phyloP scores from a whole-genome alignment of 2,329 filamentous ascomycete species.

The Aspergillus oerlinghausenensis region DNA sequence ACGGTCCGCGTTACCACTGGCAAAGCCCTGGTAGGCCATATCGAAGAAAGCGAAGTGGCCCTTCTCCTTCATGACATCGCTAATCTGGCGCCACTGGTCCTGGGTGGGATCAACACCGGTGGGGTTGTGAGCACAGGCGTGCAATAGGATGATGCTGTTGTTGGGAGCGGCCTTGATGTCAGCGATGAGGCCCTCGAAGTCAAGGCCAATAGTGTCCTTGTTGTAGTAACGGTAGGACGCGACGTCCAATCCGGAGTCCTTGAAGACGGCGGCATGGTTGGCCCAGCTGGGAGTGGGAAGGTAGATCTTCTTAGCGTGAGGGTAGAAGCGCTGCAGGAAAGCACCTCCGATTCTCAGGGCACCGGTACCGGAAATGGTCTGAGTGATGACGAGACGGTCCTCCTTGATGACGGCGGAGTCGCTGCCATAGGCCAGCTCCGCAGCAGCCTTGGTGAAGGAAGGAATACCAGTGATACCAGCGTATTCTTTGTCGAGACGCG shows the following conservation, averaged over 20 bases:
- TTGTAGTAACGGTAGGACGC: conserved; percentile 98
- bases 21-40: conserved; percentile 99
- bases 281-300: conserved; percentile 96
- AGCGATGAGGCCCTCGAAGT: conserved; percentile 88
- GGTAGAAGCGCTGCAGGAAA: conserved; percentile 89
- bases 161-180: conserved; percentile 86
- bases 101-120: conserved; percentile 91
- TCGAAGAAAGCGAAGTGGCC: conserved; percentile 96
- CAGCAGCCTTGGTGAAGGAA: conserved; percentile 88
- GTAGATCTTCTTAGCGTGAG: conserved; percentile 90
- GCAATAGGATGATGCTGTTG: conserved; percentile 85
- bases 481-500: conserved; percentile 91
- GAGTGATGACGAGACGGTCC: conserved; percentile 80
- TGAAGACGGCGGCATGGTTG: conserved; percentile 96
- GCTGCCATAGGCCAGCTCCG: conserved; percentile 81
- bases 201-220: conserved; percentile 95
- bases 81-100: conserved; percentile 91
- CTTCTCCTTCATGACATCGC: conserved; percentile 76
- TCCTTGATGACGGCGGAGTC: conserved; percentile 71
- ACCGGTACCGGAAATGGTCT: conserved; percentile 97
- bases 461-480: conserved; percentile 95
- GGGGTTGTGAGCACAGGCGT: conserved; percentile 97
- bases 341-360: conserved; percentile 90
- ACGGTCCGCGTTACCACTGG: conserved; percentile 82
- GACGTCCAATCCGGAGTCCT: conserved; percentile 83